Percentiles rank a stretch among this genome's conserved stretches.
phyloP scores from a whole-genome alignment of 331 rosid species.

The Dryas integrifolia region DNA sequence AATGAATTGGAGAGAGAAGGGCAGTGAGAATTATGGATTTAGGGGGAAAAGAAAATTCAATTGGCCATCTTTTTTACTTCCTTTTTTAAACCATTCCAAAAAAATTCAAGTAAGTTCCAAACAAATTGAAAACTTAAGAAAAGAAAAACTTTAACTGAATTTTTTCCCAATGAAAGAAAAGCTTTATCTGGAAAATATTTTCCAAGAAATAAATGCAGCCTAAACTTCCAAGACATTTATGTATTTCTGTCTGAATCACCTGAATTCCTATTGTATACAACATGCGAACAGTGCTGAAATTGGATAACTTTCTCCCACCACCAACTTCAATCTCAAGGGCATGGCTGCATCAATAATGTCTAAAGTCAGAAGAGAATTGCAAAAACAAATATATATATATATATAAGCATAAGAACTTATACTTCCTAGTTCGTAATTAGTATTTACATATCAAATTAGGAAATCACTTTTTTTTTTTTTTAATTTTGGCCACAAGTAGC shows the following conservation, averaged over 20 bases:
- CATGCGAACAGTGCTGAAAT: slow-evolving; percentile 77
- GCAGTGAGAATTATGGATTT: no score
- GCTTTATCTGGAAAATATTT: background rate
- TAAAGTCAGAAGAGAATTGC: slow-evolving; percentile 22
- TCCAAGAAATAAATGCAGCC: background rate
- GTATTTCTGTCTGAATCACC: slow-evolving; percentile 40
- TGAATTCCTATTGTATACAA: slow-evolving; percentile 84
- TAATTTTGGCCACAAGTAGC: no score
- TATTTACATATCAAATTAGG: background rate
- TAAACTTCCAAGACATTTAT: background rate
- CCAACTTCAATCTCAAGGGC: slow-evolving; percentile 92
- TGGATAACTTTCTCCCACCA: slow-evolving; percentile 90
- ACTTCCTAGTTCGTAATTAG: background rate
- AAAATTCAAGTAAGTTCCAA: background rate
- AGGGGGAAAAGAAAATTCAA: background rate
- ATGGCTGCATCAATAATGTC: slow-evolving; percentile 51
- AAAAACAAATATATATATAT: background rate
- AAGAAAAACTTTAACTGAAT: background rate
- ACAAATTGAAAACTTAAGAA: background rate
- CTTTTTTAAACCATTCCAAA: background rate
- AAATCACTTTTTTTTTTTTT: no score
- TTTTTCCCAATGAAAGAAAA: background rate
- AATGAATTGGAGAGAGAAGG: background rate
- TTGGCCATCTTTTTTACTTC: background rate
- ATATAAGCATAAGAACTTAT: background rate